Base-by-base conservation (phyloP, 1,139 yeast genomes). In the Sporopachydermia cereana region DNA sequence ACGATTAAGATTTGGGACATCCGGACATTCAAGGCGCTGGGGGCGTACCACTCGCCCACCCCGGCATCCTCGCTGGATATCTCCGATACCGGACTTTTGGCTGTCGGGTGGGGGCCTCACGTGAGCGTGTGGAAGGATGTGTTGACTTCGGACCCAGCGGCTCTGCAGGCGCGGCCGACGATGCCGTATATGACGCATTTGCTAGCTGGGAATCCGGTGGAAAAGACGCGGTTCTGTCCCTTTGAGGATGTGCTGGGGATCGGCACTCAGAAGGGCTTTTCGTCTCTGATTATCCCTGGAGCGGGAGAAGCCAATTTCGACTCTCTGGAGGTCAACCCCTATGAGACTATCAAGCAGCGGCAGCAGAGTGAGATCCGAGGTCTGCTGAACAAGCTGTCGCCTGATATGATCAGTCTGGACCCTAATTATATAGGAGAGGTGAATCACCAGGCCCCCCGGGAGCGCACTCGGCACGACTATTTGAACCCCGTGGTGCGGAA, bases 301-400 rank as follows among this genome's bases (percentile, higher is more conserved):
- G 71, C 97, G 44, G 99, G 98, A 69, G 98, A 93, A 66, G 96
- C 98, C 50, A 93, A 93, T 66, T 89, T 76, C 60, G 99, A 93
- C 68, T 89, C 98, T 2, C 67, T 88, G 58, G 98, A 93, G 64
- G 66, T 81, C 56, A 93, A 93, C 63, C 98, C 98, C 50, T 93
- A 74, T 66, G 95, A 86, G 64, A 60, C 68, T 4, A 57, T 61
- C 44, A 83, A 85, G 61, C 96, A 89, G 64, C 81, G 98, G 69
- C 95, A 91, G 63, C 94, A 91, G 67, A 74, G 76, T 47, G 98
- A 93, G 69, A 95, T 93, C 42, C 77, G 93, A 59, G 67, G 82
- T 1, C 72, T 93, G 60, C 66, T 93, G 62, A 85, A 91, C 66
- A 93, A 93, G 66, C 71, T 93, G 53, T 80, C 85, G 53, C 93